Percentiles rank a stretch among this genome's conserved stretches.
phyloP scores from a whole-genome alignment of 23 red algal genomes.

The Gracilaria vermiculophylla region DNA sequence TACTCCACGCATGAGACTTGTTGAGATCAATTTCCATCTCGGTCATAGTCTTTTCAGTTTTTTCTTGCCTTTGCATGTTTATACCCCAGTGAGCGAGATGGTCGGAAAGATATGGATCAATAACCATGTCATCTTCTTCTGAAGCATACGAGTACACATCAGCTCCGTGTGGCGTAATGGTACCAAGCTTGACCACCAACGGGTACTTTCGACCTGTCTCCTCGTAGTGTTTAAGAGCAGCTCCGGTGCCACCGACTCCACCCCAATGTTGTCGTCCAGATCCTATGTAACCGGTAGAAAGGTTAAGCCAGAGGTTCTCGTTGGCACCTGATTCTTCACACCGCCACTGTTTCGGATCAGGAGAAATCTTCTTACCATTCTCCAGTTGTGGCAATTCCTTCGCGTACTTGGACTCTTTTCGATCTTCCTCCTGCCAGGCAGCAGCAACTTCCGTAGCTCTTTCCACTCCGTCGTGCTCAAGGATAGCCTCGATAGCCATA shows the following conservation, averaged over 20 bases:
- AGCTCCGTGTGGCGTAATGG: conserved; percentile 86
- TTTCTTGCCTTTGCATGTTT: conserved; percentile 68
- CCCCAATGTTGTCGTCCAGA: conserved; percentile 80
- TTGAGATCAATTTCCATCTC: conserved; percentile 95
- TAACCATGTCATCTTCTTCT: conserved; percentile 92
- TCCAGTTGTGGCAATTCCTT: conserved; percentile 63
- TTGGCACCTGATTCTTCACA: conserved; percentile 79
- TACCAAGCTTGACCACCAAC: conserved; percentile 95
- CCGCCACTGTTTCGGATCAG: conserved; percentile 74
- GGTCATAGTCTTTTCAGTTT: conserved; percentile 88
- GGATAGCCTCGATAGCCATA: conserved; percentile 9
- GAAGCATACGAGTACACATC: conserved; percentile 93
- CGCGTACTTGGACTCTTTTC: conserved; percentile 78
- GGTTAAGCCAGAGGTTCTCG: conserved; percentile 96
- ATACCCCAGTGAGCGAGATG: conserved; percentile 92
- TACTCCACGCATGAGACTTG: conserved; percentile 42
- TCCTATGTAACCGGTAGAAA: conserved; percentile 79
- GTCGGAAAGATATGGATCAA: conserved; percentile 76
- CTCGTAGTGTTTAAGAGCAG: conserved; percentile 79
- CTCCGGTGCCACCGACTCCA: conserved; percentile 65
- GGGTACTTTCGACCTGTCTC: conserved; percentile 81
- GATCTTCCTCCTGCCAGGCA: conserved; percentile 80
- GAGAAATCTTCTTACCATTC: conserved; percentile 70
- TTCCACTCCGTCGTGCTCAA: not conserved
- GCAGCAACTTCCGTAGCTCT: conserved; percentile 31